A percentile compares a stretch with the other conserved stretches of the same genome.
Evolutionary conservation across 495 filamentous ascomycete genomes (phyloP).

Genomic region (Stereocaulon alpinum): DNA sequence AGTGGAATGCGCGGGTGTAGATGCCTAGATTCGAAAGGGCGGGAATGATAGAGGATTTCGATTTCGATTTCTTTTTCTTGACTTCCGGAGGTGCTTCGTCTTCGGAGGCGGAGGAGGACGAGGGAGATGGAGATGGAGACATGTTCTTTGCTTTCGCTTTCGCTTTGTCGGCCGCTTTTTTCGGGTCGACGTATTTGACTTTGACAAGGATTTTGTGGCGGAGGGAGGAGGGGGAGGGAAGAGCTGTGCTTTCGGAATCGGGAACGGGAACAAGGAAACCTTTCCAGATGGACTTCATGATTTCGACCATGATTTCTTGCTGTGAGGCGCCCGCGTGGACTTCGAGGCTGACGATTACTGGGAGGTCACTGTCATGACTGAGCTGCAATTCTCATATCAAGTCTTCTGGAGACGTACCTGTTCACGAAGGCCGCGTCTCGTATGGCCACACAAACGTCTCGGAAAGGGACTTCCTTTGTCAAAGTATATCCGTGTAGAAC

Average conservation of each 20-base stretch:
- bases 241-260: conserved; percentile 34
- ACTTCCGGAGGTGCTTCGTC: conserved; percentile 1
- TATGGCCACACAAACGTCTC: conserved; percentile 71
- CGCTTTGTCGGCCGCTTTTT: conserved; percentile 26
- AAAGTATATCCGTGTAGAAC: conserved; percentile 86
- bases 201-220: conserved; percentile 80
- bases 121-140: conserved; percentile 14
- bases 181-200: conserved; percentile 59
- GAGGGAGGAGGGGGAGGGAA: conserved; percentile 59
- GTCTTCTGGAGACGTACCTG: conserved; percentile 18
- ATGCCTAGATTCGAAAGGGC: conserved; percentile 63
- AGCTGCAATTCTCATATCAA: background rate
- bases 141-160: background rate
- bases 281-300: conserved; percentile 72
- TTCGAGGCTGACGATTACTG: conserved; percentile 82
- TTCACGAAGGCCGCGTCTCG: conserved; percentile 65
- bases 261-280: conserved; percentile 54
- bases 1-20: conserved; percentile 73
- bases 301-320: conserved; percentile 80
- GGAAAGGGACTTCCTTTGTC: conserved; percentile 77
- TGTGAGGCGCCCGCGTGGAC: conserved; percentile 71
- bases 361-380: conserved; percentile 47
- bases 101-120: conserved; percentile 20
- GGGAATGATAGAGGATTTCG: conserved; percentile 64
- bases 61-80: conserved; percentile 24